These are phyloP conservation scores for Paspalum vaginatum DNA, from an alignment of 176 grass and related monocot species.

Conservation along the genomic window DNA sequence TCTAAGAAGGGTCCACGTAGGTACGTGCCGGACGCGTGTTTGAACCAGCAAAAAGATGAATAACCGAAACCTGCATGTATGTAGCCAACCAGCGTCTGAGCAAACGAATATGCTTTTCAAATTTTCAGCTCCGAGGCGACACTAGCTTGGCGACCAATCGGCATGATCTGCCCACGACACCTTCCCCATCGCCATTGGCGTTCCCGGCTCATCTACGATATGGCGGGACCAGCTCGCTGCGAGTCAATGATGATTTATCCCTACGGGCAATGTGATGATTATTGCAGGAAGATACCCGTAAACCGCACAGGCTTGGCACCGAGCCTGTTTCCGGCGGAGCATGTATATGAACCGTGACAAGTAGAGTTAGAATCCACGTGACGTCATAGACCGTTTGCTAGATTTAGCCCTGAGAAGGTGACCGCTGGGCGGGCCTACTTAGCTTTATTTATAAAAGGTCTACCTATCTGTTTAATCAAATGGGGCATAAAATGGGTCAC, in stretches of 20 bases:
- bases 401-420: too few species aligned
- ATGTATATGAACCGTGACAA: too few species aligned
- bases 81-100: background rate
- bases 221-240: background rate
- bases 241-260: background rate
- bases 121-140: too few species aligned
- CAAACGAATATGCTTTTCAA: background rate
- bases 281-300: background rate
- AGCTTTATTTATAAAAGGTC: too few species aligned
- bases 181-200: background rate
- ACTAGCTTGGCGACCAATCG: background rate
- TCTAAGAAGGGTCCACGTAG: conserved; percentile 7
- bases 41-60: conserved; percentile 3
- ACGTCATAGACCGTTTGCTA: too few species aligned
- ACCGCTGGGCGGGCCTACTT: too few species aligned
- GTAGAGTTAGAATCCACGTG: too few species aligned
- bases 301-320: too few species aligned
- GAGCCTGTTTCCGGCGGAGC: too few species aligned
- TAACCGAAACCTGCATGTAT: background rate
- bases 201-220: background rate
- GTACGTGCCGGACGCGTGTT: conserved; percentile 6
- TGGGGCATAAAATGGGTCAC: too few species aligned
- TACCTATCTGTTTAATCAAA: too few species aligned
- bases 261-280: conserved; percentile 1
- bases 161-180: background rate